These are phyloP conservation scores for Nakazawaea ambrosiae DNA, from an alignment of 805 yeast species.

Conservation along the genomic window DNA sequence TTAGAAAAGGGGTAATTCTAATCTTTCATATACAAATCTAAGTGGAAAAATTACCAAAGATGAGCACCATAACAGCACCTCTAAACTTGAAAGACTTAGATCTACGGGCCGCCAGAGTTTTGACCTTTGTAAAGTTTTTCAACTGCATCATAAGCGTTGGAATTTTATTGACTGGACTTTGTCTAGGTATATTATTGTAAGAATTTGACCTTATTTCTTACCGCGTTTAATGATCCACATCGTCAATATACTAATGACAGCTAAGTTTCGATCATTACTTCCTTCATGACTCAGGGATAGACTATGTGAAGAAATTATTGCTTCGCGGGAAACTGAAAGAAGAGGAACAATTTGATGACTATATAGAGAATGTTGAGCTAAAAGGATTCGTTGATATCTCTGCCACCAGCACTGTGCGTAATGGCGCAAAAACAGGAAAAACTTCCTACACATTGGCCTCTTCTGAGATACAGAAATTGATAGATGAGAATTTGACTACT, in stretches of 20 bases:
- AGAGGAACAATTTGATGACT: too few relatives aligned
- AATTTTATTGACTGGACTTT: not conserved
- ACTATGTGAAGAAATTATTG: not conserved
- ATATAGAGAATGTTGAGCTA: too few relatives aligned
- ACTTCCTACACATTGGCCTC: conserved; percentile 5
- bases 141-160: conserved; percentile 2
- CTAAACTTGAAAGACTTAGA: conserved; percentile 1
- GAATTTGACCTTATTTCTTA: not conserved
- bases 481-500: conserved; percentile 2
- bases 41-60: too few relatives aligned
- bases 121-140: conserved; percentile 3
- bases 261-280: conserved; percentile 8
- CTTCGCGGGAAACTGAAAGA: not conserved
- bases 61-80: too few relatives aligned
- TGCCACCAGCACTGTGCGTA: too few relatives aligned
- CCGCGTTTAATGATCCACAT: not conserved
- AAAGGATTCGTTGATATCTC: too few relatives aligned
- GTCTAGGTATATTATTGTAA: conserved; percentile 6
- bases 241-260: too few relatives aligned
- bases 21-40: too few relatives aligned
- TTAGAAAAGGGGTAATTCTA: too few relatives aligned
- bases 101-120: conserved; percentile 4
- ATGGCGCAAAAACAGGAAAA: not conserved
- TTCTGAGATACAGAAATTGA: conserved; percentile 7
- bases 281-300: too few relatives aligned